Percentiles rank a stretch among this genome's conserved stretches.
Evolutionary conservation across 1,284 basidiomycete species (phyloP).

Genomic region (Ganoderma sinense): DNA sequence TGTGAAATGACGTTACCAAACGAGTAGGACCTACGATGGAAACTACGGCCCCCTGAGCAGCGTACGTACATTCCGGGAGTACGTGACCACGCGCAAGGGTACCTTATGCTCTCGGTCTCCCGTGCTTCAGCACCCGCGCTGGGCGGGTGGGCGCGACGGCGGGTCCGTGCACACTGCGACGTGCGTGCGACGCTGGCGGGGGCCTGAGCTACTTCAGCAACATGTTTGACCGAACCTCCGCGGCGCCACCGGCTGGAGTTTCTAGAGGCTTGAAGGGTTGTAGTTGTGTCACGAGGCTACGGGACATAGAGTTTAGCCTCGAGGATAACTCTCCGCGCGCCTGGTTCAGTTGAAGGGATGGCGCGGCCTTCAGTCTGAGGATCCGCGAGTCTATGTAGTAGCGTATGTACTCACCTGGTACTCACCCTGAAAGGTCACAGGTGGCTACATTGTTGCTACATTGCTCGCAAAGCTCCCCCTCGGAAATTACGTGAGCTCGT

Average conservation of each 20-base stretch:
- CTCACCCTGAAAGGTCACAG: neutral
- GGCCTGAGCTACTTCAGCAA: neutral
- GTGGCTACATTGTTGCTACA: neutral
- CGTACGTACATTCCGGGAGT: neutral
- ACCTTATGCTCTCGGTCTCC: neutral
- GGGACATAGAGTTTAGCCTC: neutral
- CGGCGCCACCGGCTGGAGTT: neutral
- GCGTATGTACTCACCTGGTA: too few relatives aligned
- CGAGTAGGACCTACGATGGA: neutral
- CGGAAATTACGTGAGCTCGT: neutral
- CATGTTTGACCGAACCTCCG: neutral
- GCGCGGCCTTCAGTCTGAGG: neutral
- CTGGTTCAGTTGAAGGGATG: neutral
- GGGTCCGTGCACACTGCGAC: neutral
- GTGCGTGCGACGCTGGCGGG: neutral
- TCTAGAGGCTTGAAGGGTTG: neutral
- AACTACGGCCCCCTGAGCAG: neutral
- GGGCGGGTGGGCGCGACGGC: neutral
- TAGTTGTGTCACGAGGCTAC: neutral
- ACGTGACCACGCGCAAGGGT: neutral
- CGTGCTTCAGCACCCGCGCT: slow-evolving; percentile 3
- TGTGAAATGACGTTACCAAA: neutral
- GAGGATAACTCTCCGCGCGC: neutral
- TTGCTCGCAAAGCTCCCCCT: neutral
- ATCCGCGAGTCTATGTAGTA: neutral